Percentiles rank a stretch among this genome's conserved stretches.
phyloP scores from a whole-genome alignment of 257 asterid genomes.

The Knoxia roxburghii region DNA sequence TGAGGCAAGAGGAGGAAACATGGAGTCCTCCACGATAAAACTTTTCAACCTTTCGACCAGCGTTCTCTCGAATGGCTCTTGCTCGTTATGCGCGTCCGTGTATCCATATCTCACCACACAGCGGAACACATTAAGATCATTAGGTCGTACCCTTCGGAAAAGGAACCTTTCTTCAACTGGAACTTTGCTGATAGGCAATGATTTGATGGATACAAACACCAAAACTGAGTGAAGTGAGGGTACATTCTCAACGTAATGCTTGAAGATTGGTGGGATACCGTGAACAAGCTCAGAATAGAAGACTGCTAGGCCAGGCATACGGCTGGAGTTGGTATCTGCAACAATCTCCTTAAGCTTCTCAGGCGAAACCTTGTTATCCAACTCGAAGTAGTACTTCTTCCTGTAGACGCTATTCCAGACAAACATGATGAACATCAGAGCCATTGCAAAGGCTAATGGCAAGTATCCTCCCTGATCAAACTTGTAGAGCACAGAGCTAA shows the following conservation, averaged over 20 bases:
- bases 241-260: slow-evolving; percentile 45
- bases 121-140: slow-evolving; percentile 33
- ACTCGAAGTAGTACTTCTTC: slow-evolving; percentile 45
- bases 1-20: not conserved
- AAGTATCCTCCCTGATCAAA: slow-evolving; percentile 49
- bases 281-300: slow-evolving; percentile 59
- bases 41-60: slow-evolving; percentile 35
- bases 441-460: slow-evolving; percentile 40
- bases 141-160: slow-evolving; percentile 42
- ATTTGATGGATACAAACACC: slow-evolving; percentile 51
- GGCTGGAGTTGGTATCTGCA: slow-evolving; percentile 9
- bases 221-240: slow-evolving; percentile 47
- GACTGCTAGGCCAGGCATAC: slow-evolving; percentile 48
- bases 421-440: slow-evolving; percentile 42
- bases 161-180: slow-evolving; percentile 45
- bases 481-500: slow-evolving; percentile 53
- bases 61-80: slow-evolving; percentile 35
- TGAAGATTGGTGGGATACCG: slow-evolving; percentile 64
- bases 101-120: slow-evolving; percentile 65
- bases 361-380: slow-evolving; percentile 40
- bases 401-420: slow-evolving; percentile 43
- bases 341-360: slow-evolving; percentile 28
- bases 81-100: slow-evolving; percentile 34
- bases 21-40: slow-evolving; percentile 23
- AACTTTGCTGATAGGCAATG: slow-evolving; percentile 45